A percentile compares a stretch with the other conserved stretches of the same genome.
Conservation (phyloP, 2,329 filamentous ascomycete genomes). For the Diplocarpon mali region DNA sequence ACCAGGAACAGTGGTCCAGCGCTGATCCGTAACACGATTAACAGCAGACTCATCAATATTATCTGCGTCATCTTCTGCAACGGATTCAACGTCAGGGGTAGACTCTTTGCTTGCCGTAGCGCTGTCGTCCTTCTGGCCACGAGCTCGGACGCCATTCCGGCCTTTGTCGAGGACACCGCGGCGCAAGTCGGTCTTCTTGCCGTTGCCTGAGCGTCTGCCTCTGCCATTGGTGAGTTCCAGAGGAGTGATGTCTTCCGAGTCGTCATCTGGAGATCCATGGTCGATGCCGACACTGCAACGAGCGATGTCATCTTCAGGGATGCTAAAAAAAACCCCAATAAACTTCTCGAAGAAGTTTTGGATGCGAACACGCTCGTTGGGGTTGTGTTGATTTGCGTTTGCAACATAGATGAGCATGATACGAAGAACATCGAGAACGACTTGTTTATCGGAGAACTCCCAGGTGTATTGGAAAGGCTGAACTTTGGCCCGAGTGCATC, state of each 20-base stretch:
- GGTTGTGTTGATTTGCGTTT: conserved; percentile 59
- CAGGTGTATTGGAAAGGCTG: conserved; percentile 64
- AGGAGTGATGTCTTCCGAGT: conserved; percentile 50
- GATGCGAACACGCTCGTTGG: conserved; percentile 62
- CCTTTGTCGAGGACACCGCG: conserved; percentile 75
- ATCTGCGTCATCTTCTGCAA: conserved; percentile 64
- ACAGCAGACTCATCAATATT: conserved; percentile 44
- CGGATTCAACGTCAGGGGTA: conserved; percentile 72
- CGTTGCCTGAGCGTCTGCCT: conserved; percentile 48
- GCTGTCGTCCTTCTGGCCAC: conserved; percentile 72
- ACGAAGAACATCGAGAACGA: conserved; percentile 51
- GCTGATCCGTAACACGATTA: conserved; percentile 52
- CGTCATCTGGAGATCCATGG: conserved; percentile 62
- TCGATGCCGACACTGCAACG: conserved; percentile 58
- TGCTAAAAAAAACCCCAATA: conserved; percentile 64
- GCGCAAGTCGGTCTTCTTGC: conserved; percentile 70
- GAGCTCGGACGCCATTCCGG: conserved; percentile 55
- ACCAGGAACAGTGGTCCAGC: conserved; percentile 52
- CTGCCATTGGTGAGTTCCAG: conserved; percentile 61
- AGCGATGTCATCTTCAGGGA: conserved; percentile 58
- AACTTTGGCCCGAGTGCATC: conserved; percentile 41
- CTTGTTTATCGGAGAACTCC: conserved; percentile 59
- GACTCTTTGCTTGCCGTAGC: conserved; percentile 75
- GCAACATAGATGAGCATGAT: conserved; percentile 55
- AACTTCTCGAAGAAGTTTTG: conserved; percentile 68